Evolutionary conservation across 164 flowering plant genomes (phyloP).

Genomic region (Taxillus chinensis): DNA sequence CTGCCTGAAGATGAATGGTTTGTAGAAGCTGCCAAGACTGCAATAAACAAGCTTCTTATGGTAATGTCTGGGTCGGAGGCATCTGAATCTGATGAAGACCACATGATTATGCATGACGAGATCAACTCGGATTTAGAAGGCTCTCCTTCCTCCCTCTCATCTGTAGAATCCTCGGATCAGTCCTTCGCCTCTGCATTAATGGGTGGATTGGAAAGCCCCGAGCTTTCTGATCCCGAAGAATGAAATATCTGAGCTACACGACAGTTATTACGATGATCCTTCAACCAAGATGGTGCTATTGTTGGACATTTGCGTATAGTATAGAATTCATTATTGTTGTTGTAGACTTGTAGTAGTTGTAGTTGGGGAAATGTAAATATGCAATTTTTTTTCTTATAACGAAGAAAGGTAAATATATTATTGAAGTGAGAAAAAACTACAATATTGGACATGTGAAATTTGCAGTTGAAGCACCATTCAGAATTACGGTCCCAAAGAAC

Average conservation of each 20-base stretch:
- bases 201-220: constrained; percentile 72
- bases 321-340: too few relatives aligned
- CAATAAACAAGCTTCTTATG: constrained; percentile 65
- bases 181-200: constrained; percentile 88
- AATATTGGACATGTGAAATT: too few relatives aligned
- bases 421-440: too few relatives aligned
- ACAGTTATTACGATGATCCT: neutral
- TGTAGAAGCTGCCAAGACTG: constrained; percentile 72
- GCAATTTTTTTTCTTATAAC: too few relatives aligned
- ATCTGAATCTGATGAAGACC: constrained; percentile 69
- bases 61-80: constrained; percentile 61
- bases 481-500: too few relatives aligned
- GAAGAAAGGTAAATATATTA: too few relatives aligned
- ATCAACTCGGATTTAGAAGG: constrained; percentile 53
- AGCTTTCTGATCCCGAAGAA: constrained; percentile 43
- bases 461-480: too few relatives aligned
- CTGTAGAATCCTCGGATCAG: constrained; percentile 36
- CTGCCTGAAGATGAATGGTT: constrained; percentile 97
- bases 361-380: too few relatives aligned
- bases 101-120: constrained; percentile 43
- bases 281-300: too few relatives aligned
- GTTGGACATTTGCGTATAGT: too few relatives aligned
- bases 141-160: constrained; percentile 56
- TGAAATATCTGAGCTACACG: constrained; percentile 12
- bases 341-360: too few relatives aligned